A percentile compares a stretch with the other conserved stretches of the same genome.
phyloP scores from a whole-genome alignment of 495 filamentous ascomycete genomes.

The Lichina pygmaea region DNA sequence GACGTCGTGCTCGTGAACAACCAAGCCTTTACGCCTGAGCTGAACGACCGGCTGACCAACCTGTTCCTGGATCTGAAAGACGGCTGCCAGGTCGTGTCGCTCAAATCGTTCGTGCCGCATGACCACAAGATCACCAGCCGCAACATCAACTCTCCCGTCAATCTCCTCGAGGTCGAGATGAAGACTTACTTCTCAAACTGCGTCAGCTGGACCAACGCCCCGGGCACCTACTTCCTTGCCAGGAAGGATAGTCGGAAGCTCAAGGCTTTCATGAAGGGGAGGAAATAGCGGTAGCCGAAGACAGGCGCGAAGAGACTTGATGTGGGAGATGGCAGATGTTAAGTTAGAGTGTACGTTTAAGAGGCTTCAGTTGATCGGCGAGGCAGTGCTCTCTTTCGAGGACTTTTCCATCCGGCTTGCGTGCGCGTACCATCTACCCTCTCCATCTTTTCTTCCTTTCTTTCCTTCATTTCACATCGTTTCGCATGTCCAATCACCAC shows the following conservation, averaged over 20 bases:
- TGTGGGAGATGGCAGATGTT: too few species aligned
- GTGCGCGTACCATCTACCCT: too few species aligned
- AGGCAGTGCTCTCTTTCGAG: too few species aligned
- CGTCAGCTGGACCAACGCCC: conserved; percentile 77
- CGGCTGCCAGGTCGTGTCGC: conserved; percentile 61
- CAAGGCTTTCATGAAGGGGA: conserved; percentile 19
- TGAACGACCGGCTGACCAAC: conserved; percentile 65
- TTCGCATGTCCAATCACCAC: too few species aligned
- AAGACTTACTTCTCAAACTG: conserved; percentile 52
- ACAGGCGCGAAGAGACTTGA: neutral
- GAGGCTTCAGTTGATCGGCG: too few species aligned
- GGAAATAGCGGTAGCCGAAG: neutral
- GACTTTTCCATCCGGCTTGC: too few species aligned
- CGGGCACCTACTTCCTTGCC: conserved; percentile 67
- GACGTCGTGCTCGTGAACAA: conserved; percentile 95
- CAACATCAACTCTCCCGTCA: conserved; percentile 49
- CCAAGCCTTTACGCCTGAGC: conserved; percentile 64
- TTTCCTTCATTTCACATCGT: too few species aligned
- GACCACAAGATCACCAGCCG: conserved; percentile 40
- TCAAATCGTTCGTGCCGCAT: conserved; percentile 54
- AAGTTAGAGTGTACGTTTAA: too few species aligned
- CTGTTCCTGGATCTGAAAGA: conserved; percentile 90
- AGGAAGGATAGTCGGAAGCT: conserved; percentile 42
- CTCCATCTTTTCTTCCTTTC: too few species aligned
- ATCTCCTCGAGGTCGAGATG: conserved; percentile 47